A percentile compares a stretch with the other conserved stretches of the same genome.
phyloP scores from a whole-genome alignment of 257 asterid species.

The Salvia hispanica region DNA sequence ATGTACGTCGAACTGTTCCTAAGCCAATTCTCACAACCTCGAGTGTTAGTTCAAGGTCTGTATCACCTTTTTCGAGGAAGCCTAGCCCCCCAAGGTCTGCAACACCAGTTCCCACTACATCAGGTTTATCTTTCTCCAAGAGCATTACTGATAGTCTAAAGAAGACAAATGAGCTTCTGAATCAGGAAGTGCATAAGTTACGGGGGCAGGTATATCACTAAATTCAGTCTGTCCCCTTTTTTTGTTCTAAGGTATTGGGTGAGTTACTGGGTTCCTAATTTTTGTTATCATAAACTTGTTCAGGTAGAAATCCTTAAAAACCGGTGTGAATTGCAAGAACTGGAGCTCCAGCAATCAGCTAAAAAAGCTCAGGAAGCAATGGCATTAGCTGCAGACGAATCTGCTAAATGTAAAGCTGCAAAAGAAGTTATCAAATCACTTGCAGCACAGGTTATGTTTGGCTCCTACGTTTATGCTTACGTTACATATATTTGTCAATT shows the following conservation, averaged over 20 bases:
- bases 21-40: constrained; percentile 66
- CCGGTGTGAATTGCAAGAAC: constrained; percentile 75
- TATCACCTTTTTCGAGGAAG: constrained; percentile 89
- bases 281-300: constrained; percentile 27
- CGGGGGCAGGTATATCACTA: constrained; percentile 64
- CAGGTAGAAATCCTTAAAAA: constrained; percentile 73
- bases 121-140: constrained; percentile 85
- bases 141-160: constrained; percentile 77
- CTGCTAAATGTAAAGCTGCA: constrained; percentile 90
- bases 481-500: constrained; percentile 1
- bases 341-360: constrained; percentile 69
- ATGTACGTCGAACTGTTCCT: constrained; percentile 59
- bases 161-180: constrained; percentile 82
- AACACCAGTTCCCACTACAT: constrained; percentile 86
- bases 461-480: constrained; percentile 6
- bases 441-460: constrained; percentile 68
- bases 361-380: constrained; percentile 84
- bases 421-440: constrained; percentile 93
- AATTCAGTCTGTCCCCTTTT: constrained; percentile 2
- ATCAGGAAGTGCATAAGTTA: constrained; percentile 81
- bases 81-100: constrained; percentile 91
- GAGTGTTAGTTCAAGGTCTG: constrained; percentile 76
- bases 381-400: constrained; percentile 82
- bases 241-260: constrained; percentile 16
- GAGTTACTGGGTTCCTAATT: constrained; percentile 4